A percentile compares a stretch with the other conserved stretches of the same genome.
These are phyloP conservation scores for Bidens hawaiensis DNA, from an alignment of 140 eudicot genomes.

Conservation along the genomic window DNA sequence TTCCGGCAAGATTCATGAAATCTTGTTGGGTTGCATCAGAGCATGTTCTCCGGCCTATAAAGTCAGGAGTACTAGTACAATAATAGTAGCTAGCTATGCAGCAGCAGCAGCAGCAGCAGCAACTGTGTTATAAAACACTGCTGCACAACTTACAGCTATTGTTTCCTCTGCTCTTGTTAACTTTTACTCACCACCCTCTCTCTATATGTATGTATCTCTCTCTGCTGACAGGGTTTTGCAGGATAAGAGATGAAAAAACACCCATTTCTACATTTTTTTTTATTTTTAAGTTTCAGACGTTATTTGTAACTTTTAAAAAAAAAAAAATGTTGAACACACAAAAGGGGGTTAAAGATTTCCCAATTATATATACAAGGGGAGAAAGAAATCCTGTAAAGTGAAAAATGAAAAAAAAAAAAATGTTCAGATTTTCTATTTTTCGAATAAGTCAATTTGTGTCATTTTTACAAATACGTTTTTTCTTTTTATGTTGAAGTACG, in stretches of 20 bases:
- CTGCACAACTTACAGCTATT: slow-evolving; percentile 56
- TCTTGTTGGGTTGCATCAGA: slow-evolving; percentile 8
- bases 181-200: slow-evolving; percentile 17
- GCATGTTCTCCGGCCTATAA: slow-evolving; percentile 8
- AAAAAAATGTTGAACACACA: not conserved
- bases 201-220: not conserved
- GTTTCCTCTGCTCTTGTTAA: slow-evolving; percentile 21
- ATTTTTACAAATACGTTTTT: too few species aligned
- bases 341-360: slow-evolving; percentile 10
- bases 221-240: slow-evolving; percentile 35
- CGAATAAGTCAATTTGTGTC: too few species aligned
- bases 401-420: too few species aligned
- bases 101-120: slow-evolving; percentile 21
- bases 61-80: slow-evolving; percentile 45
- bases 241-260: slow-evolving; percentile 24
- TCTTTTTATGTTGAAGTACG: too few species aligned
- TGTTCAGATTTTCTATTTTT: too few species aligned
- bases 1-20: slow-evolving; percentile 20
- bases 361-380: slow-evolving; percentile 17
- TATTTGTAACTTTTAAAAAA: not conserved
- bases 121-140: slow-evolving; percentile 49
- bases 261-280: slow-evolving; percentile 15
- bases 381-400: too few species aligned
- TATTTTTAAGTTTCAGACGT: too few species aligned
- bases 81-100: slow-evolving; percentile 16